Evolutionary conservation across 371 early-diverging fungal species (phyloP).

Genomic region (Mortierella sp.): DNA sequence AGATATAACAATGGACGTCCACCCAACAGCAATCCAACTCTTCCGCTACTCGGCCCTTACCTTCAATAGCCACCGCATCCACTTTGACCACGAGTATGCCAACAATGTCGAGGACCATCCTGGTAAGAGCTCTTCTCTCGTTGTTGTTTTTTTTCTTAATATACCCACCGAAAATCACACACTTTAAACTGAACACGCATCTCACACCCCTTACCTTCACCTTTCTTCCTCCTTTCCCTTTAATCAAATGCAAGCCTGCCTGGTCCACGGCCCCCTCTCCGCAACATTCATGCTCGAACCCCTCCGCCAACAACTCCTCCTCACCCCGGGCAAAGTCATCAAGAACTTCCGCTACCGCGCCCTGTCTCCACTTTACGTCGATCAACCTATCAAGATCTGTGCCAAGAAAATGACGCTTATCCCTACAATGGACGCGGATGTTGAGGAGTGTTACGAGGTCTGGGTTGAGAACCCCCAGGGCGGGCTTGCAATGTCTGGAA

Average conservation of each 20-base stretch:
- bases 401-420: constrained; percentile 57
- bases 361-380: constrained; percentile 74
- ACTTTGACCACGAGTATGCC: constrained; percentile 84
- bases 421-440: constrained; percentile 49
- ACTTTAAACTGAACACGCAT: constrained; percentile 33
- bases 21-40: constrained; percentile 77
- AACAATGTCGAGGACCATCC: constrained; percentile 79
- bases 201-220: too few relatives aligned
- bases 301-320: constrained; percentile 45
- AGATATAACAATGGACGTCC: constrained; percentile 66
- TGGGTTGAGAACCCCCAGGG: constrained; percentile 80
- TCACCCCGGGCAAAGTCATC: constrained; percentile 28
- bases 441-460: constrained; percentile 67
- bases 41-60: constrained; percentile 91
- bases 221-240: background rate
- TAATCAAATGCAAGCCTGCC: constrained; percentile 59
- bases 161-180: background rate
- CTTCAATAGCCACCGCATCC: constrained; percentile 89
- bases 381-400: constrained; percentile 65
- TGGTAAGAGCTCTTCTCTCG: constrained; percentile 51
- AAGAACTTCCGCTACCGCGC: constrained; percentile 79
- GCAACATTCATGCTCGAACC: constrained; percentile 78
- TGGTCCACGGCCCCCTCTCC: constrained; percentile 91
- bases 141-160: background rate
- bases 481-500: constrained; percentile 81